Evolutionary conservation across 306 rosid genomes (phyloP).

Genomic region (Macrotyloma uniflorum): DNA sequence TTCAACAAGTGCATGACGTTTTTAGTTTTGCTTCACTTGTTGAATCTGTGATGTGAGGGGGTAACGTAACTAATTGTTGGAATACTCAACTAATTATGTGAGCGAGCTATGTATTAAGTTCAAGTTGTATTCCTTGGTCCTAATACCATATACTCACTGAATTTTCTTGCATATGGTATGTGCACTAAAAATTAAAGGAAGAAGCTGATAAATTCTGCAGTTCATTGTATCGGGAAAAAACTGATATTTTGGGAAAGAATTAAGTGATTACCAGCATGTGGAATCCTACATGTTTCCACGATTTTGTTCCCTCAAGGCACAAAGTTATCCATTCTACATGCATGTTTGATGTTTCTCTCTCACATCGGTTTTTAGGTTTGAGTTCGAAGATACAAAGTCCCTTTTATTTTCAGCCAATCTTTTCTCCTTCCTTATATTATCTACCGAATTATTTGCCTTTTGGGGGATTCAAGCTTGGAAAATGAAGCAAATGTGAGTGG

Average conservation of each 20-base stretch:
- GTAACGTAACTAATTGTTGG: not conserved
- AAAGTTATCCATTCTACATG: conserved; percentile 23
- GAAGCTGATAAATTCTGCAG: not conserved
- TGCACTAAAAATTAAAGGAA: not conserved
- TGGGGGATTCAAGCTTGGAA: not conserved
- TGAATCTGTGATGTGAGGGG: not conserved
- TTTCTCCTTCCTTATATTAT: conserved; percentile 20
- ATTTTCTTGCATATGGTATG: not conserved
- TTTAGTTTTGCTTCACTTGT: not conserved
- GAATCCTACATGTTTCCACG: conserved; percentile 44
- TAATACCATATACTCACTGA: not conserved
- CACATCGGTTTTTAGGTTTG: not conserved
- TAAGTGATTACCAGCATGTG: conserved; percentile 27
- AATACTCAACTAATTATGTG: not conserved
- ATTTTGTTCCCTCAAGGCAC: conserved; percentile 29
- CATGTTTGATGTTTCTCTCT: conserved; percentile 30
- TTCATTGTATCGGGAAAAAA: not conserved
- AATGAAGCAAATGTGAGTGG: not conserved
- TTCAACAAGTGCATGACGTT: not conserved
- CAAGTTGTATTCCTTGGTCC: not conserved
- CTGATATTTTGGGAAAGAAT: not conserved
- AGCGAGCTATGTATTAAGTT: not conserved
- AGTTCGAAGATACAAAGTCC: not conserved
- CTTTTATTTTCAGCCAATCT: conserved; percentile 25
- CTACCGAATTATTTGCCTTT: not conserved